Evolutionary conservation across 1,284 basidiomycete genomes (phyloP).

Genomic region (Trichosporon asahii): DNA sequence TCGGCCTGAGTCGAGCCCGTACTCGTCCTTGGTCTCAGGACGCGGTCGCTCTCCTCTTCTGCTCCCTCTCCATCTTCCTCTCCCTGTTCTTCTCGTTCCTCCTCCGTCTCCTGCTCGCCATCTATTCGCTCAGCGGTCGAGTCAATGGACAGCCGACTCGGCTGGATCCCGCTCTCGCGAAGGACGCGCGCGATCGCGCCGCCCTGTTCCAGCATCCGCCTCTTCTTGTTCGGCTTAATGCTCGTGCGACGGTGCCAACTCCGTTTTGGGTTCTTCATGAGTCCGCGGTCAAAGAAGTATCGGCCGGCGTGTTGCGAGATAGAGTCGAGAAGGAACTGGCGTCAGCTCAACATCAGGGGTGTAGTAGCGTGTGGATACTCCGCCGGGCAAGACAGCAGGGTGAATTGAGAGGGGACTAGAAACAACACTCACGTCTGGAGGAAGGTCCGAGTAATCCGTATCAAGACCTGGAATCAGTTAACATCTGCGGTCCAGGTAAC

Average conservation of each 20-base stretch:
- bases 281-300: neutral
- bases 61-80: neutral
- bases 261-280: neutral
- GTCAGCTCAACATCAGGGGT: too few relatives aligned
- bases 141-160: neutral
- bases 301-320: neutral
- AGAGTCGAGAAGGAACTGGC: neutral
- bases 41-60: neutral
- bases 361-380: too few relatives aligned
- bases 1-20: neutral
- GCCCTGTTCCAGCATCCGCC: neutral
- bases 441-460: neutral
- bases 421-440: neutral
- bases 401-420: too few relatives aligned
- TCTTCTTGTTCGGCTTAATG: conserved; percentile 6
- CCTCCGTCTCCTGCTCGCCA: neutral
- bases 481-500: neutral
- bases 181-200: neutral
- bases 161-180: neutral
- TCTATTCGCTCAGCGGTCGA: neutral
- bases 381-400: too few relatives aligned
- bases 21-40: neutral
- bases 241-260: neutral
- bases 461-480: neutral
- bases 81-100: neutral